Percentiles rank a stretch among this genome's conserved stretches.
These are phyloP conservation scores for Paraleonurus japonicus DNA, from an alignment of 257 asterid genomes.

Conservation along the genomic window DNA sequence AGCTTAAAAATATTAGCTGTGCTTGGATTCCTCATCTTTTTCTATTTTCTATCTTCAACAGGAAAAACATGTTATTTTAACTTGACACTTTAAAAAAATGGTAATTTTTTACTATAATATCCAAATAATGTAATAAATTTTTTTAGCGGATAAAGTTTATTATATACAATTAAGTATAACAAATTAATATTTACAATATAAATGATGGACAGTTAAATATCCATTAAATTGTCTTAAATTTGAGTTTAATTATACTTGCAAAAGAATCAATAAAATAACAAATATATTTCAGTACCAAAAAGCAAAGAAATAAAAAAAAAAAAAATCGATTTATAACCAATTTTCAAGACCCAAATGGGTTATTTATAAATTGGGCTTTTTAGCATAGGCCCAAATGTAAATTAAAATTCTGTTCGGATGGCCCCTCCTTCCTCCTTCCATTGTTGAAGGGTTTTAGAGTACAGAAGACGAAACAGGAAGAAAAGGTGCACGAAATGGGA, in stretches of 20 bases:
- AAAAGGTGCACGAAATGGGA: constrained; percentile 50
- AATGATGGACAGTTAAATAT: background rate
- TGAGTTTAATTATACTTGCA: background rate
- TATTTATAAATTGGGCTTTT: background rate
- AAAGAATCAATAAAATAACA: too few relatives aligned
- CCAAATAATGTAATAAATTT: background rate
- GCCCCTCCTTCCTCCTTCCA: background rate
- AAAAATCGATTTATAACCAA: background rate
- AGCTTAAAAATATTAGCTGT: background rate
- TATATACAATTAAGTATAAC: too few relatives aligned
- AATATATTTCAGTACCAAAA: too few relatives aligned
- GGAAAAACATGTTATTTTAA: background rate
- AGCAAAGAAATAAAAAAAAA: too few relatives aligned
- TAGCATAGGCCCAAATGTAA: constrained; percentile 19
- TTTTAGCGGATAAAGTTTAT: background rate
- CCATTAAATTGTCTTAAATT: background rate
- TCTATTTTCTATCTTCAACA: background rate
- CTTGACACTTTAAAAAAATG: background rate
- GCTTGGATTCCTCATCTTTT: background rate
- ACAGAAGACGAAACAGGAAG: constrained; percentile 7
- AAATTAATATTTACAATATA: too few relatives aligned
- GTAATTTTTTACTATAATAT: background rate
- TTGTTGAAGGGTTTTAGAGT: constrained; percentile 35
- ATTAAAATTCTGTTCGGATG: background rate
- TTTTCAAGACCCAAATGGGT: background rate